Base-by-base conservation (phyloP, 1,284 basidiomycete species). In the Kwoniella shivajii region DNA sequence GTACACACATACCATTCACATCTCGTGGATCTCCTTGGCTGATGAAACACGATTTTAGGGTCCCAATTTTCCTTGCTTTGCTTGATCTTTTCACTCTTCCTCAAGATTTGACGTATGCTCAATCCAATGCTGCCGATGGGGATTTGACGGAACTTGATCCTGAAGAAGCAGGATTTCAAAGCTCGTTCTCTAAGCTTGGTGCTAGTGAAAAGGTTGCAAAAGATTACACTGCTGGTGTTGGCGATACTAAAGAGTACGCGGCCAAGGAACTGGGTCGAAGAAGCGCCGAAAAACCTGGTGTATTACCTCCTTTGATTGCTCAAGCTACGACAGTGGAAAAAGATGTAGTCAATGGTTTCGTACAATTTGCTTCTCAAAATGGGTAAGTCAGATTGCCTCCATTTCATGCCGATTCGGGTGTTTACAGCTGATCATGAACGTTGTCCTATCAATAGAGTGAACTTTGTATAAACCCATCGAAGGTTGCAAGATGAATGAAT, bases 81-180 rank as follows among this genome's bases (percentile, higher is more conserved):
- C 82, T 86, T n/a, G 86, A 86, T 61, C 82, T 96, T 9, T 87
- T 93, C 78, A 82, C 81, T 53, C 84, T 90, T 57, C 85, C 87
- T 0, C 85, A 89, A 64, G 84, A 88, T 60, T 82, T 90, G 50
- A 82, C 72, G 2, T 76, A 71, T 38, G 66, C 69, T 29, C 64
- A 56, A 45, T 44, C 50, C 16, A n/a, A 62, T 1, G 72, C 79
- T 4, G 78, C 74, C 18, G 82, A 64, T 16, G 78, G 84, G 22
- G 86, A 90, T 56, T 72, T 86, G 1, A 71, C 74, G 13, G 68
- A 64, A 30, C 70, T 95, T 43, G 95, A 98, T 75, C 87, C 86
- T 63, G 94, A 98, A 71, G 95, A 88, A 7, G 86, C 87, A 4
- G 90, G 92, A 0, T 99, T 97, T 79, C 95, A 99, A 74, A 89